Evolutionary conservation across 352 stramenopile genomes (phyloP).

Genomic region (Aphanomyces euteiches): DNA sequence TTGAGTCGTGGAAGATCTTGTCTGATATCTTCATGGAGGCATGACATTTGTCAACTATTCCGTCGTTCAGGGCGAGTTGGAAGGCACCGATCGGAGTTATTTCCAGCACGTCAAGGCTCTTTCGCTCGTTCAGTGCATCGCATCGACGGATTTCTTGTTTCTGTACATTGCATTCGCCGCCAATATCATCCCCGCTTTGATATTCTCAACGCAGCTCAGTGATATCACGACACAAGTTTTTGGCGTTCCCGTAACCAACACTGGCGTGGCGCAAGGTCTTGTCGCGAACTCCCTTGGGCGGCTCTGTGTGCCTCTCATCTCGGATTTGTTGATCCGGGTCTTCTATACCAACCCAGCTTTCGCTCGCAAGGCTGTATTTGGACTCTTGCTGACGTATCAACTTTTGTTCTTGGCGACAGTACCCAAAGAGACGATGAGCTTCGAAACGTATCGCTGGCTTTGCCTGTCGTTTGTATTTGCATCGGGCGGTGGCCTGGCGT

Average conservation of each 20-base stretch:
- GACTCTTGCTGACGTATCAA: constrained; percentile 16
- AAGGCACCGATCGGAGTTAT: not conserved
- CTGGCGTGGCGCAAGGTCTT: not conserved
- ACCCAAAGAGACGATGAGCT: not conserved
- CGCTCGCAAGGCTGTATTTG: constrained; percentile 14
- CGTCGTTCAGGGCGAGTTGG: not conserved
- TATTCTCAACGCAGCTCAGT: not conserved
- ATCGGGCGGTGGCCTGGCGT: constrained; percentile 24
- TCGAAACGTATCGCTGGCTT: not conserved
- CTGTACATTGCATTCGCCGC: constrained; percentile 27
- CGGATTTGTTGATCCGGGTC: constrained; percentile 25
- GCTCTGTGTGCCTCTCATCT: constrained; percentile 2
- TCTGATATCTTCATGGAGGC: too few species aligned
- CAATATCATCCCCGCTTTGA: constrained; percentile 1
- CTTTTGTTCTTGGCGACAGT: not conserved
- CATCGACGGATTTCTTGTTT: constrained; percentile 19
- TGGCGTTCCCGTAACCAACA: not conserved
- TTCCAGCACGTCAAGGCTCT: constrained; percentile 26
- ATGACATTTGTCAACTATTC: constrained; percentile 22
- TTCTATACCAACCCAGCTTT: constrained; percentile 27
- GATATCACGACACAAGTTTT: constrained; percentile 1
- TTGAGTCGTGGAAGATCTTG: too few species aligned
- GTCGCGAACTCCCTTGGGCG: constrained; percentile 1
- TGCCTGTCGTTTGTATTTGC: constrained; percentile 21
- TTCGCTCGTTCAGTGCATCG: constrained; percentile 24